These are phyloP conservation scores for Aspergillus taichungensis DNA, from an alignment of 495 filamentous ascomycete genomes.

Conservation along the genomic window DNA sequence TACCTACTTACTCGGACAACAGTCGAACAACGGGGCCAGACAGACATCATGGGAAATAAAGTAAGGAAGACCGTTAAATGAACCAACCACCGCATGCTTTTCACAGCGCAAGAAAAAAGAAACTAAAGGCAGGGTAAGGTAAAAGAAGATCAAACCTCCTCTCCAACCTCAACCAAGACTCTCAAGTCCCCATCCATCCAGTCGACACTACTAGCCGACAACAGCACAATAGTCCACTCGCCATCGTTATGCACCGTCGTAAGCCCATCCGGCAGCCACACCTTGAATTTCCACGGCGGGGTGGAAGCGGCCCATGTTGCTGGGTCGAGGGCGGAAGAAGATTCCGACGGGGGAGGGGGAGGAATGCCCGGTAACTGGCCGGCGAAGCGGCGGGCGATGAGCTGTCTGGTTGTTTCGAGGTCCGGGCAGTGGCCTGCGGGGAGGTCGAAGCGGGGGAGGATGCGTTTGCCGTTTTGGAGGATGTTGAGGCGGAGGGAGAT, in stretches of 20 bases:
- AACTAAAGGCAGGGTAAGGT: not conserved
- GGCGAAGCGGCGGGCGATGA: slow-evolving; percentile 24
- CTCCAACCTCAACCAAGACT: slow-evolving; percentile 33
- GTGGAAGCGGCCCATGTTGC: slow-evolving; percentile 8
- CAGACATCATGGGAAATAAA: too few species aligned
- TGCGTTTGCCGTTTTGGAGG: slow-evolving; percentile 32
- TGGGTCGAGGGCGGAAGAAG: slow-evolving; percentile 10
- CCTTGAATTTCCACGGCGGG: slow-evolving; percentile 28
- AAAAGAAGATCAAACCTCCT: not conserved
- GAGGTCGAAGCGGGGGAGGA: slow-evolving; percentile 30
- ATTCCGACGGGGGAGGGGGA: not conserved
- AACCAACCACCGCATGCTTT: not conserved
- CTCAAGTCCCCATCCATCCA: slow-evolving; percentile 47
- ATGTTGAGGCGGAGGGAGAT: slow-evolving; percentile 34
- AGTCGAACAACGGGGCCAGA: too few species aligned
- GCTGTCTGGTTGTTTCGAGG: slow-evolving; percentile 21
- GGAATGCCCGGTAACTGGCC: slow-evolving; percentile 23
- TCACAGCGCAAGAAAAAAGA: not conserved
- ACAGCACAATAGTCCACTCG: slow-evolving; percentile 37
- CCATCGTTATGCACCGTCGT: slow-evolving; percentile 28
- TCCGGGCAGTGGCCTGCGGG: slow-evolving; percentile 28
- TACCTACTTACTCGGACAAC: too few species aligned
- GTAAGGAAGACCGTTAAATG: too few species aligned
- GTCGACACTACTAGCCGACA: slow-evolving; percentile 35
- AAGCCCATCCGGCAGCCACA: slow-evolving; percentile 35